Base-by-base conservation (phyloP, 1,284 basidiomycete species). In the Trametes hirsuta region DNA sequence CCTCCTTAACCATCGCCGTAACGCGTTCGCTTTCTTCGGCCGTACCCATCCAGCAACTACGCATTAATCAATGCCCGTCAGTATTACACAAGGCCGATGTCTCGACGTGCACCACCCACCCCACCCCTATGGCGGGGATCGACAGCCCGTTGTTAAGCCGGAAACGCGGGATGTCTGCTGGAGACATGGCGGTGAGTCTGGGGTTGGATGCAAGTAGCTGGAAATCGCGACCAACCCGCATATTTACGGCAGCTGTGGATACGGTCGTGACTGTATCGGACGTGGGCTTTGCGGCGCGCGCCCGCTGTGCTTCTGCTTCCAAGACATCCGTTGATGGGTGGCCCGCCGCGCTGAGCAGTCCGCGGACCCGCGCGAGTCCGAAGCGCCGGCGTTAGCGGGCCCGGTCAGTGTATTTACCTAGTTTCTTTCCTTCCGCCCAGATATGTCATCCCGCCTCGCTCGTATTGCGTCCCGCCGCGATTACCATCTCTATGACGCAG, bases 111-210 rank as follows among this genome's bases (percentile, higher is more conserved):
- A n/a, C 21, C 3, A 52, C 61, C 35, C 5, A 62, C 66, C 61
- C 61, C 22, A 47, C 36, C 64, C 71, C 71, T 9, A 72, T 57
- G 2, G 67, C 66, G 6, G 71, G 71, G 15, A 72, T 68, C n/a
- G 57, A 54, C 6, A 22, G 53, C 5, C 70, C 70, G 24, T 65
- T 72, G 59, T 71, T 69, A 21, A 73, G 64, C 42, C 65, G 59
- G 49, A 72, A 55, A 4, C 24, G 37, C 18, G 22, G 24, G 9
- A 9, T 6, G 6, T 4, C n/a, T 6, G 25, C n/a, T 4, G 35
- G 21, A n/a, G 44, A 45, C 55, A 57, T 57, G 35, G 44, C 25
- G 49, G 49, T 30, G 30, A 30, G 30, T 30, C 30, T 30, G 30
- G 30, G 30, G 30, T 30, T n/a, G 35, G 36, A 25, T 40, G 36